phyloP scores from a whole-genome alignment of 306 rosid species.

The Lupinus albus region DNA sequence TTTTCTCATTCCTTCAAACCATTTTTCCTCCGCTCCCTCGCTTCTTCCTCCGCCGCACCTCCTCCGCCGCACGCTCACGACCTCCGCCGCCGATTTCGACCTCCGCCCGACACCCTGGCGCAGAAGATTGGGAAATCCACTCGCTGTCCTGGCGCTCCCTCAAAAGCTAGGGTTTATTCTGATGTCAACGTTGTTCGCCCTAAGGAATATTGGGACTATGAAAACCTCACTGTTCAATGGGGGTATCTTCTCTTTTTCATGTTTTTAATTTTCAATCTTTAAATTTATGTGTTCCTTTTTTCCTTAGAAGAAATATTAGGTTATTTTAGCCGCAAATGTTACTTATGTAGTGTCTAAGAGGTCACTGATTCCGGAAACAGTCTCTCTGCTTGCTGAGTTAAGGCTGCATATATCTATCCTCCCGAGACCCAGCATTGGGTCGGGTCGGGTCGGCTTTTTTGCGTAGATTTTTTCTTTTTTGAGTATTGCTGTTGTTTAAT shows the following conservation, averaged over 20 bases:
- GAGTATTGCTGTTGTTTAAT: neutral
- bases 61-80: slow-evolving; percentile 42
- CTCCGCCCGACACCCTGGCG: slow-evolving; percentile 68
- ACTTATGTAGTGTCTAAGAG: too few species aligned
- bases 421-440: too few species aligned
- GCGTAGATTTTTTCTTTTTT: too few species aligned
- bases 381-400: too few species aligned
- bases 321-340: too few species aligned
- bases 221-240: slow-evolving; percentile 91
- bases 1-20: slow-evolving; percentile 50
- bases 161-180: slow-evolving; percentile 79
- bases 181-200: slow-evolving; percentile 92
- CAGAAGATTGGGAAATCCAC: slow-evolving; percentile 91
- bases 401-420: too few species aligned
- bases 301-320: slow-evolving; percentile 18
- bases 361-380: too few species aligned
- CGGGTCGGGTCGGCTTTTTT: too few species aligned
- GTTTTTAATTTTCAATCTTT: neutral
- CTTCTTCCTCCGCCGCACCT: neutral
- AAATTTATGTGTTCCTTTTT: neutral
- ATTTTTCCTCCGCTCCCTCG: neutral
- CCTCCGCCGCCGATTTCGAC: slow-evolving; percentile 27
- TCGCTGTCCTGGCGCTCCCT: slow-evolving; percentile 97
- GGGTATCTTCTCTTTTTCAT: slow-evolving; percentile 50
- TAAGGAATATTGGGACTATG: slow-evolving; percentile 94